These are phyloP conservation scores for Wallacemonas sp. DNA, from an alignment of 208 protist species.

Conservation along the genomic window DNA sequence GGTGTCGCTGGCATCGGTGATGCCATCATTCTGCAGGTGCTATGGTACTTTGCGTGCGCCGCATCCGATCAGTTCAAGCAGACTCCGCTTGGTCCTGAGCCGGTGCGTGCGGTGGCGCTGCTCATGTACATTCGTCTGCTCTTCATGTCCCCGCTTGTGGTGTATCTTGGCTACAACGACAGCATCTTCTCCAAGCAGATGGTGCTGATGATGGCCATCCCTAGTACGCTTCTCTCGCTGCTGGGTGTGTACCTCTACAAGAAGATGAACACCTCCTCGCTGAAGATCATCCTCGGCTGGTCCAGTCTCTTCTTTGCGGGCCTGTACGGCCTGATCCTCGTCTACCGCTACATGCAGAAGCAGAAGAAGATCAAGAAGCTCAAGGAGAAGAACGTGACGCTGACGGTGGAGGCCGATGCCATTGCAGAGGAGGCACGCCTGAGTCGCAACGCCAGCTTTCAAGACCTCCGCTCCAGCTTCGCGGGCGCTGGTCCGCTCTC, in stretches of 20 bases:
- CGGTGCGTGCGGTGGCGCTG: constrained; percentile 43
- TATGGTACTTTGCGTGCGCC: constrained; percentile 40
- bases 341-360: constrained; percentile 36
- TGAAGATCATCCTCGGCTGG: constrained; percentile 45
- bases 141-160: constrained; percentile 49
- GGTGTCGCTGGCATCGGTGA: constrained; percentile 58
- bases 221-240: constrained; percentile 46
- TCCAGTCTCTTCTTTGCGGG: constrained; percentile 45
- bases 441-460: constrained; percentile 38
- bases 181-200: constrained; percentile 62
- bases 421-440: constrained; percentile 41
- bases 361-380: constrained; percentile 32
- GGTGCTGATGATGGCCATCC: constrained; percentile 58
- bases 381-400: constrained; percentile 34
- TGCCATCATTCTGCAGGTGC: constrained; percentile 59
- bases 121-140: constrained; percentile 65
- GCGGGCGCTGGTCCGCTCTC: constrained; percentile 8
- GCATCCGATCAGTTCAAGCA: constrained; percentile 27
- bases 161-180: constrained; percentile 46
- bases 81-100: constrained; percentile 42
- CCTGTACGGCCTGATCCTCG: constrained; percentile 39
- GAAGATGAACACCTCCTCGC: constrained; percentile 16
- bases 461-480: constrained; percentile 43
- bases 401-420: constrained; percentile 45
- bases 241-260: constrained; percentile 48